A percentile compares a stretch with the other conserved stretches of the same genome.
Evolutionary conservation across 768 basidiomycete species (phyloP).

Genomic region (Leucocoprinus leucothites): DNA sequence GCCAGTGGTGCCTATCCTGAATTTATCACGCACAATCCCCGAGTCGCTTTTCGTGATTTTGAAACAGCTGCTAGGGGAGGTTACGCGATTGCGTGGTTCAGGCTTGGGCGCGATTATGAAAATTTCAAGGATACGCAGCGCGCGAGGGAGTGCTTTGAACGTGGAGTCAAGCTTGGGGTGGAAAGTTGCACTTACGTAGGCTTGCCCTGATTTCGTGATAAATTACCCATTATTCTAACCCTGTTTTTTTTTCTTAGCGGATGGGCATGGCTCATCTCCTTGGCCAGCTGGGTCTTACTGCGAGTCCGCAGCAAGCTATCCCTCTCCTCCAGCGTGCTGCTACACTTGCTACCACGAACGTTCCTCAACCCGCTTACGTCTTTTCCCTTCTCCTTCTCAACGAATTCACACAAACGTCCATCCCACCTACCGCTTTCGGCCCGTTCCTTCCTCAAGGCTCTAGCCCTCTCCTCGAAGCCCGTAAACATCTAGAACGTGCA

Average conservation of each 20-base stretch:
- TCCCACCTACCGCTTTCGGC: conserved; percentile 49
- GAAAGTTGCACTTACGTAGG: conserved; percentile 81
- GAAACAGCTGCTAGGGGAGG: conserved; percentile 81
- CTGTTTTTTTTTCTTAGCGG: conserved; percentile 44
- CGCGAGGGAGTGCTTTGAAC: conserved; percentile 85
- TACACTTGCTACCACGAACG: conserved; percentile 64
- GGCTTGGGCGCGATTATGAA: conserved; percentile 90
- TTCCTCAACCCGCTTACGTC: conserved; percentile 86
- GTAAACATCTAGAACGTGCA: conserved; percentile 75
- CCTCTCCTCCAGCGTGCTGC: conserved; percentile 79
- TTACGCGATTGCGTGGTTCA: conserved; percentile 83
- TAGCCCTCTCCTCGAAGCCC: conserved; percentile 56
- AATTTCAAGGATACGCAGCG: conserved; percentile 70
- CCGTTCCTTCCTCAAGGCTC: conserved; percentile 53
- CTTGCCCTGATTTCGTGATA: too few species aligned
- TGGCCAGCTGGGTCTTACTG: conserved; percentile 73
- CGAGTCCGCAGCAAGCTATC: conserved; percentile 55
- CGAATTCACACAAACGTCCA: conserved; percentile 70
- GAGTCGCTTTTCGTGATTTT: conserved; percentile 85
- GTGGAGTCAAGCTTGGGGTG: conserved; percentile 71
- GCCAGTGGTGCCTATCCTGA: conserved; percentile 71
- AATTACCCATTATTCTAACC: conserved; percentile 7
- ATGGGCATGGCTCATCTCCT: conserved; percentile 92
- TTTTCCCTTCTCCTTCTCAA: conserved; percentile 83
- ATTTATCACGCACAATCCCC: conserved; percentile 61